Evolutionary conservation across 1,284 basidiomycete genomes (phyloP), one percentile per base, ranked within the genome.

Genomic region (Sporisorium reilianum): DNA sequence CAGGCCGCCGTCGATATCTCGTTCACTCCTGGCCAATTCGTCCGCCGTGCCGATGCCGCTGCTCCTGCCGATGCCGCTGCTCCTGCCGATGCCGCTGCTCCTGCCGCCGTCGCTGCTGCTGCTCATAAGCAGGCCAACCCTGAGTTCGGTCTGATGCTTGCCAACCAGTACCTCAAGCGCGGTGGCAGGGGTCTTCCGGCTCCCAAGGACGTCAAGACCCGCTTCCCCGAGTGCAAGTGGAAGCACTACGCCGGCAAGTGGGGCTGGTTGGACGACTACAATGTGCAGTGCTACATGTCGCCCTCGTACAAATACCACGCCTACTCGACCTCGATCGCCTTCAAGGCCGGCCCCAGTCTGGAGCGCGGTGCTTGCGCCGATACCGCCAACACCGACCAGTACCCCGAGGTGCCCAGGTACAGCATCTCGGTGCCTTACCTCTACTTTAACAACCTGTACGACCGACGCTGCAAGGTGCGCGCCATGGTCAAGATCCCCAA

Each of bases 371-470:
- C 57, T 9, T 74, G 71, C 40, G 48, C n/a, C n/a, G 71, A 58
- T 48, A 60, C 54, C 2, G 20, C 61, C 55, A 26, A 44, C 41
- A 46, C 65, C 6, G 5, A 34, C 23, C 45, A 56, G 28, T 68
- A 44, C 61, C 65, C 60, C 20, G 23, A 12, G 2, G 28, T 51
- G 0, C 71, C 71, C 62, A 38, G 48, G 36, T 58, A 58, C 58
- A 41, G 54, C 28, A 74, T 74, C 30, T 22, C 38, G 16, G 51
- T 66, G 10, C 66, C 67, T 30, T 62, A 54, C 53, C 59, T 67
- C 18, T 75, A 64, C 72, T 48, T 75, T 34, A 70, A 64, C 60
- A 75, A 75, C 72, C 34, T 56, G 44, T 70, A 70, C 60, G 63
- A 67, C 51, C 52, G 72, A 20, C 63, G 67, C 36, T 70, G 72